Conservation (phyloP, 148 eudicot species). For the Beta vulgaris region DNA sequence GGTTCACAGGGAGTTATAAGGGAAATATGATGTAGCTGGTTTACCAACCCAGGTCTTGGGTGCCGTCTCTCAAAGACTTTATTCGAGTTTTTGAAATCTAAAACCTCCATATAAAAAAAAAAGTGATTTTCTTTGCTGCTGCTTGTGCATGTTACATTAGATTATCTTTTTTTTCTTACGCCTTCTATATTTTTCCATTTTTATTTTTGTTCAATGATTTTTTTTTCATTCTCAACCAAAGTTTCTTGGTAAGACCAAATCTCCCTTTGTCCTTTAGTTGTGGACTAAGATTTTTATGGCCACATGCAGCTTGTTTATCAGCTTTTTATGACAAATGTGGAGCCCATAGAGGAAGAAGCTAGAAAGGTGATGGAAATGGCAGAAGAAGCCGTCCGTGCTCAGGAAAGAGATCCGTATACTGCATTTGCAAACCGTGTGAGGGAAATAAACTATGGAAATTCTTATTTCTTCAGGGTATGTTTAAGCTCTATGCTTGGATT, state of each 20-base stretch:
- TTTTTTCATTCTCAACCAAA: not conserved
- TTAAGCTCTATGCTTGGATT: not conserved
- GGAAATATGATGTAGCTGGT: not conserved
- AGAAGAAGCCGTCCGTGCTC: slow-evolving; percentile 84
- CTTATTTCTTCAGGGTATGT: slow-evolving; percentile 76
- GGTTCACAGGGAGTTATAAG: no score
- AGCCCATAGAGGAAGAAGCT: slow-evolving; percentile 79
- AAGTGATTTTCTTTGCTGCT: not conserved
- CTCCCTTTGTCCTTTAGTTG: not conserved
- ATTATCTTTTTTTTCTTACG: not conserved
- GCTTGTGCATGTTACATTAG: not conserved
- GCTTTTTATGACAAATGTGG: slow-evolving; percentile 65
- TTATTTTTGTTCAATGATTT: not conserved
- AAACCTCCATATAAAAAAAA: not conserved
- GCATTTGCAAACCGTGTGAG: slow-evolving; percentile 85
- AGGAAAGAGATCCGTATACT: slow-evolving; percentile 90
- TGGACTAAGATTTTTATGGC: not conserved
- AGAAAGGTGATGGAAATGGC: slow-evolving; percentile 96
- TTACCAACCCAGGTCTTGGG: not conserved
- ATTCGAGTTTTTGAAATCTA: not conserved
- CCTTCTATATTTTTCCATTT: not conserved
- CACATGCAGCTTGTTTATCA: slow-evolving; percentile 78
- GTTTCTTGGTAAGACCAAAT: not conserved
- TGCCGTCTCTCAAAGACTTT: not conserved
- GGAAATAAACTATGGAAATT: slow-evolving; percentile 86